Base-by-base conservation (phyloP, 75 land plant species). In the Cunninghamia lanceolata region DNA sequence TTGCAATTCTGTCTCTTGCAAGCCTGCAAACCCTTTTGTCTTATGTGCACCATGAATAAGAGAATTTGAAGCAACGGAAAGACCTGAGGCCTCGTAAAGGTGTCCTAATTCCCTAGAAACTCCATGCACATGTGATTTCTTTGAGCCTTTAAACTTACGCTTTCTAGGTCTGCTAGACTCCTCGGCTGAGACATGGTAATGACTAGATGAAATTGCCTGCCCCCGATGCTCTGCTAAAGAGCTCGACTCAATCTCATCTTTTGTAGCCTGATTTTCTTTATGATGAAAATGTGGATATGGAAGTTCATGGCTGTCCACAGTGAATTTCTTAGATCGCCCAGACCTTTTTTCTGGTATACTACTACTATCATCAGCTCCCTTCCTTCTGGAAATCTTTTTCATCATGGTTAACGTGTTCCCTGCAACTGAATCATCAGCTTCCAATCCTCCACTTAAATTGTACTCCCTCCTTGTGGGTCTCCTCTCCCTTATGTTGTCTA, bases 1-100 rank as follows among this genome's bases (percentile, higher is more conserved):
- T 25, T 45, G 70, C 42, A 82, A 85, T 30, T 42, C 30, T 40
- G 82, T 32, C 34, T 80, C 78, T 68, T 36, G 75, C 35, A 85
- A 88, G 32, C 82, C 90, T 74, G 82, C 21, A 9, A 82, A 45
- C 84, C 87, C 68, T 40, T 85, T 88, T 17, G 40, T 85, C 25
- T 56, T 45, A 17, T 3, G 82, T 66, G 85, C 80, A 40, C 88
- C 91, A 74, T 91, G 91, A 77, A 85, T 90, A 3, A 90, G 85
- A 70, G 95, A 90, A 90, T 93, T 93, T 77, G 94, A 92, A 9
- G 91, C 92, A 52, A 91, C 88, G 73, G 94, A 90, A 52, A 89
- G 52, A 36, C 66, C 84, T 0, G 84, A 54, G 19, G 54, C 32
- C 52, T 89, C 92, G 83, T 88, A 87, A 59, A 87, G 87, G 78